phyloP scores from a whole-genome alignment of 495 filamentous ascomycete genomes.

The Polyplosphaeria fusca region DNA sequence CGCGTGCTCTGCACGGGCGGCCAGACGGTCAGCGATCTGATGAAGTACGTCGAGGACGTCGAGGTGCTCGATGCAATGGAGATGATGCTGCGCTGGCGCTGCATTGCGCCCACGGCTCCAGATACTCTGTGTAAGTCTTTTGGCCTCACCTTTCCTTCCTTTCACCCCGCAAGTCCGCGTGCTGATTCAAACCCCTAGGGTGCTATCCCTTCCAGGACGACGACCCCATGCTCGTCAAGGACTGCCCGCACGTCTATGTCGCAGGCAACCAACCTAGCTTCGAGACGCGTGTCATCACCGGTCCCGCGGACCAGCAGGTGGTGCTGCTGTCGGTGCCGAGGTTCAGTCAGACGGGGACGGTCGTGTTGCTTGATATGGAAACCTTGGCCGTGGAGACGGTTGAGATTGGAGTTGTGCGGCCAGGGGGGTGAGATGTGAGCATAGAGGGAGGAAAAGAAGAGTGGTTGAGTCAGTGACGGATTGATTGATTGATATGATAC shows the following conservation, averaged over 20 bases:
- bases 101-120: constrained; percentile 89
- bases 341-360: constrained; percentile 73
- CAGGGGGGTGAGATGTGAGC: not conserved
- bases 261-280: constrained; percentile 83
- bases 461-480: too few relatives aligned
- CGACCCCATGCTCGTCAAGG: constrained; percentile 79
- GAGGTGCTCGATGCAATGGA: constrained; percentile 85
- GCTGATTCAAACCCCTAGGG: constrained; percentile 54
- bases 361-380: constrained; percentile 84
- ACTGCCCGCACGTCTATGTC: constrained; percentile 89
- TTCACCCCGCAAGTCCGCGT: not conserved
- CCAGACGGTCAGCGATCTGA: constrained; percentile 90
- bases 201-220: constrained; percentile 90
- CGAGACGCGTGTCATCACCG: constrained; percentile 68
- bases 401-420: constrained; percentile 51
- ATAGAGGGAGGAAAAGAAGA: not conserved
- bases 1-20: constrained; percentile 78
- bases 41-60: constrained; percentile 78
- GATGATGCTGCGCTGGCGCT: constrained; percentile 84
- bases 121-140: constrained; percentile 82
- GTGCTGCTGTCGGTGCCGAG: constrained; percentile 75
- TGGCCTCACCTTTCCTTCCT: too few relatives aligned
- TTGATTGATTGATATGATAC: too few relatives aligned
- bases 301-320: constrained; percentile 62
- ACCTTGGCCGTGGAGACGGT: constrained; percentile 73